Base-by-base conservation (phyloP, 2,329 filamentous ascomycete genomes). In the Diaporthe sp. region DNA sequence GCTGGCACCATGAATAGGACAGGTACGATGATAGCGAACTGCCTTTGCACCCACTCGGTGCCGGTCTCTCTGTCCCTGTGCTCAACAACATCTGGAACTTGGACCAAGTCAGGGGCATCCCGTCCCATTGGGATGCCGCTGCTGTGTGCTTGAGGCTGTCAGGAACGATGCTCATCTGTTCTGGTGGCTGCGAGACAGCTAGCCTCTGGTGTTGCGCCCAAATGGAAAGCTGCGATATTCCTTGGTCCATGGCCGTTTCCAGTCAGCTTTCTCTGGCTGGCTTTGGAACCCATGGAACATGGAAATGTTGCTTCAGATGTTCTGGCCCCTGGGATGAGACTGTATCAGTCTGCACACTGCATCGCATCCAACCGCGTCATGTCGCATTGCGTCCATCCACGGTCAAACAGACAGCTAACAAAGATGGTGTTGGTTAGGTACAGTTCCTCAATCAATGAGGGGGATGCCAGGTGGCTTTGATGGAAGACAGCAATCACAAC, bases 391-490 rank as follows among this genome's bases (percentile, higher is more conserved):
- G 2, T 47, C 13, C 71, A 34, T 44, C 13, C 5, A 65, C 34
- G 25, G 58, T 39, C 71, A 73, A 65, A 55, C 58, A 73, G 25
- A 57, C 65, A 49, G 73, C 76, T 77, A 73, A 77, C 73, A 71
- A 75, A 61, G 65, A 15, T 53, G 25, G 17, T 55, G 49, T 51
- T 60, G 70, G 71, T 31, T 82, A 91, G 89, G 89, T 84, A 87
- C 89, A 81, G 88, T 90, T 85, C 91, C 90, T 80, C 91, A 92
- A 84, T 87, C 90, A 81, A 83, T 93, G 80, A 89, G 91, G 80
- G 90, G 90, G 80, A 88, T 93, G 84, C 91, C 91, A 72, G 87
- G 87, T 80, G 89, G 88, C 78, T 93, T 92, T 82, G 88, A 87
- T 78, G 86, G 86, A 79, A 90, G 91, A 80, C 90, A 90, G 83